phyloP scores from a whole-genome alignment of 495 filamentous ascomycete species.

The Neurospora sp. region DNA sequence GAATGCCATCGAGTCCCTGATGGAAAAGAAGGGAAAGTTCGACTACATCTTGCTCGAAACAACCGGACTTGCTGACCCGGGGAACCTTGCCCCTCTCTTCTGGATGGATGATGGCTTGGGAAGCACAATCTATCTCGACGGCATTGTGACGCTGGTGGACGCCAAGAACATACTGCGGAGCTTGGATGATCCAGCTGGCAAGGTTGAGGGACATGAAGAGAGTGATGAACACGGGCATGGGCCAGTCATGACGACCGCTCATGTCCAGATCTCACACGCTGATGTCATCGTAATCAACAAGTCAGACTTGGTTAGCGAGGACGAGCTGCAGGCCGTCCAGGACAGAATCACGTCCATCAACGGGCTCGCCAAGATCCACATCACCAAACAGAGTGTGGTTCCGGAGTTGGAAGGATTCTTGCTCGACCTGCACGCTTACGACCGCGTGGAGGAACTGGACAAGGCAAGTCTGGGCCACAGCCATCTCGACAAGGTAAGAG shows the following conservation, averaged over 20 bases:
- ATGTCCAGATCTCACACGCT: slow-evolving; percentile 95
- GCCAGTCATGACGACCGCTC: slow-evolving; percentile 73
- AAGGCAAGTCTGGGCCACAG: slow-evolving; percentile 58
- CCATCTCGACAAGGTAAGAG: slow-evolving; percentile 70
- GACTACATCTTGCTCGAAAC: slow-evolving; percentile 98
- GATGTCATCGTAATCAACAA: slow-evolving; percentile 95
- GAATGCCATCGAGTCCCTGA: slow-evolving; percentile 88
- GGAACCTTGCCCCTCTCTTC: slow-evolving; percentile 90
- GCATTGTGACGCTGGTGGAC: slow-evolving; percentile 92
- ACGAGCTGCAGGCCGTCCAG: slow-evolving; percentile 54
- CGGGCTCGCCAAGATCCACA: slow-evolving; percentile 72
- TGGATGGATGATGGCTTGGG: slow-evolving; percentile 95
- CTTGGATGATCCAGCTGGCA: slow-evolving; percentile 62
- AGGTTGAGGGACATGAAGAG: slow-evolving; percentile 48
- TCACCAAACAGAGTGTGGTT: slow-evolving; percentile 68
- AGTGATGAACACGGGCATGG: slow-evolving; percentile 35
- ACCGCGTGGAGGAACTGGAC: slow-evolving; percentile 61
- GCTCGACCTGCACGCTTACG: slow-evolving; percentile 88
- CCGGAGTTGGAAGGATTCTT: slow-evolving; percentile 76
- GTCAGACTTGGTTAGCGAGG: slow-evolving; percentile 66
- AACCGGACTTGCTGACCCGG: slow-evolving; percentile 88
- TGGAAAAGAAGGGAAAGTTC: slow-evolving; percentile 86
- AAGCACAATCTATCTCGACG: slow-evolving; percentile 90
- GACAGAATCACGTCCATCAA: slow-evolving; percentile 75
- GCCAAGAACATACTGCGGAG: slow-evolving; percentile 80